phyloP scores from a whole-genome alignment of 768 basidiomycete genomes.

The Dioszegia crocea region DNA sequence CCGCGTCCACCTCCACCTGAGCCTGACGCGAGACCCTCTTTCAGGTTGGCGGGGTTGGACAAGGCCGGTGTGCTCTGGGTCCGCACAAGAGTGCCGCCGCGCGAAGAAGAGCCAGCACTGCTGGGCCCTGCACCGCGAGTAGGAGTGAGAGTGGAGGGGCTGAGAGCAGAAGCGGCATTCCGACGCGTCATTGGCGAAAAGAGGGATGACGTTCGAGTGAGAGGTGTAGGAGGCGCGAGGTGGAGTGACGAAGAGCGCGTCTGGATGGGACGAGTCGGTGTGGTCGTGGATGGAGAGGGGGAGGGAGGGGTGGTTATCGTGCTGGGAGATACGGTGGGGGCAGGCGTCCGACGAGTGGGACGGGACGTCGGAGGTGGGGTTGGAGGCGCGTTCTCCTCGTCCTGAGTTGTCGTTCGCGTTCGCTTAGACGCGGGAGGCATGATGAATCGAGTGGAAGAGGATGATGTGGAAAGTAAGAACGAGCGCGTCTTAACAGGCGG shows the following conservation, averaged over 20 bases:
- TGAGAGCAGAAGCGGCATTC: neutral
- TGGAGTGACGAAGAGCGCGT: constrained; percentile 29
- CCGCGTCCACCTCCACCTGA: constrained; percentile 17
- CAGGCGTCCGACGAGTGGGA: constrained; percentile 2
- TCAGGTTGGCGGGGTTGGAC: constrained; percentile 15
- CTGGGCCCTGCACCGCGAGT: neutral
- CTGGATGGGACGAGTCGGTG: constrained; percentile 22
- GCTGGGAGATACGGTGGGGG: constrained; percentile 4
- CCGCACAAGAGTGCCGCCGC: constrained; percentile 23
- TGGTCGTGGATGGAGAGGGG: constrained; percentile 7
- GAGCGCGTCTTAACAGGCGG: no score
- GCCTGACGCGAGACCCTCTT: constrained; percentile 12
- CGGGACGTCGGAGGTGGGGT: constrained; percentile 14
- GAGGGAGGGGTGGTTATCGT: constrained; percentile 10
- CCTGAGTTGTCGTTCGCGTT: constrained; percentile 11
- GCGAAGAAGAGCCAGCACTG: neutral
- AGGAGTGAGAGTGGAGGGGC: neutral
- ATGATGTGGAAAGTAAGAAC: no score
- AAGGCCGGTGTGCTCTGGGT: constrained; percentile 33
- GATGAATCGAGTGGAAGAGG: neutral
- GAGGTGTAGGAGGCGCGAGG: constrained; percentile 12
- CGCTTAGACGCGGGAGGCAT: constrained; percentile 13
- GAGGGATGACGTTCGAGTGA: constrained; percentile 29
- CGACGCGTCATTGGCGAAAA: constrained; percentile 26
- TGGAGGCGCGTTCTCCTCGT: constrained; percentile 11